A percentile compares a stretch with the other conserved stretches of the same genome.
phyloP scores from a whole-genome alignment of 2,329 filamentous ascomycete species.

The Elsinoe australis region DNA sequence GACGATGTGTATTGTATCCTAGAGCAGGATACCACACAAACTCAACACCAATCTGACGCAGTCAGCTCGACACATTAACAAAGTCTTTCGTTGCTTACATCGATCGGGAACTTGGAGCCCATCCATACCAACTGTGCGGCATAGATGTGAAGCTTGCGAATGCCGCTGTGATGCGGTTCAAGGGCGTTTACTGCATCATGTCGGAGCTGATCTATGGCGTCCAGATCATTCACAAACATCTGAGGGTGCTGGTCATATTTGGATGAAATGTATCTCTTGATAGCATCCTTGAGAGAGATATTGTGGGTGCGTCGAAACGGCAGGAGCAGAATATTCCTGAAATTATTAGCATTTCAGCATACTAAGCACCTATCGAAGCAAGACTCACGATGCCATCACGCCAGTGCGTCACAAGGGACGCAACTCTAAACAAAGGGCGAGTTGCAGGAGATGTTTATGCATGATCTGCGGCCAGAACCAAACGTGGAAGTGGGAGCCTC shows the following conservation, averaged over 20 bases:
- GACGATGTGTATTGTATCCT: constrained; percentile 76
- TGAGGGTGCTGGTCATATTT: constrained; percentile 99
- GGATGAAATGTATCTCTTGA: constrained; percentile 90
- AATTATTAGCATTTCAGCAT: neutral
- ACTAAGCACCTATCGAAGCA: too few species aligned
- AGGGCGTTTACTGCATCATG: constrained; percentile 80
- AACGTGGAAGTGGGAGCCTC: neutral
- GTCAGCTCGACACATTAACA: constrained; percentile 13
- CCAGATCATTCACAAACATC: constrained; percentile 86
- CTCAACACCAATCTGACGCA: constrained; percentile 70
- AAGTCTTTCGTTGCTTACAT: constrained; percentile 49
- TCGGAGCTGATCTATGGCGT: constrained; percentile 75
- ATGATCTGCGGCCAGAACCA: constrained; percentile 3
- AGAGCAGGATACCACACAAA: constrained; percentile 95
- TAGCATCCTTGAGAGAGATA: constrained; percentile 69
- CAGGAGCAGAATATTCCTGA: constrained; percentile 60
- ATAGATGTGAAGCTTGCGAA: constrained; percentile 83
- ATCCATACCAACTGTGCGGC: constrained; percentile 91
- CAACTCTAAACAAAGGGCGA: neutral
- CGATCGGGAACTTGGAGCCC: constrained; percentile 89
- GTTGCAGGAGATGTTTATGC: constrained; percentile 1
- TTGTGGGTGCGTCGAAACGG: constrained; percentile 82
- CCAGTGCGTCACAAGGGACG: neutral
- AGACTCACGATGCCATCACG: constrained; percentile 16
- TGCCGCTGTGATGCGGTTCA: constrained; percentile 78